Evolutionary conservation across 305 asterid genomes (phyloP).

Genomic region (Solanum hybrid): DNA sequence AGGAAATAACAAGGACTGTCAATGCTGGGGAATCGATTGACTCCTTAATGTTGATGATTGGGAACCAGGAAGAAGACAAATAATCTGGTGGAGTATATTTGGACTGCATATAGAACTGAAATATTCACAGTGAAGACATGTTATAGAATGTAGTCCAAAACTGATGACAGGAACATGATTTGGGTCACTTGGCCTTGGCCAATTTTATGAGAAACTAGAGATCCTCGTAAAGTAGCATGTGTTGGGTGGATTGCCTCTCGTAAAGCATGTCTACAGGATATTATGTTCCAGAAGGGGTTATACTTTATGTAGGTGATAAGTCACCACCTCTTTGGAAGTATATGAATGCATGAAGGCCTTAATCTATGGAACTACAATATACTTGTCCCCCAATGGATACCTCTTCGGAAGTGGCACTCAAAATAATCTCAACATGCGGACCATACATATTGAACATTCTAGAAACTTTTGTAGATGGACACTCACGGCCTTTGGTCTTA

Average conservation of each 20-base stretch:
- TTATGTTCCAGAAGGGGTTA: not conserved
- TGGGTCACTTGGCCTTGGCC: not conserved
- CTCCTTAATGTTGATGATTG: not conserved
- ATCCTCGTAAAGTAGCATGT: not conserved
- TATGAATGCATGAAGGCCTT: not conserved
- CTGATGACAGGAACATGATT: not conserved
- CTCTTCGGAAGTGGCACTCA: not conserved
- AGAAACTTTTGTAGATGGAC: not conserved
- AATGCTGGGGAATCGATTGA: not conserved
- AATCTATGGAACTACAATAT: not conserved
- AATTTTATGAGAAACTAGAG: not conserved
- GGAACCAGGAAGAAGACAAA: not conserved
- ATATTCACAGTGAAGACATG: not conserved
- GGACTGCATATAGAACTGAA: not conserved
- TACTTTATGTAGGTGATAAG: not conserved
- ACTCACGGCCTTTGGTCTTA: not conserved
- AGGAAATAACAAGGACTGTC: not conserved
- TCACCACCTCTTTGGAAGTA: not conserved
- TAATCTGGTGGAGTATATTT: not conserved
- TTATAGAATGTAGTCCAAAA: not conserved
- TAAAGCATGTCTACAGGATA: not conserved
- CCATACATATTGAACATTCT: not conserved
- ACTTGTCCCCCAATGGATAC: not conserved
- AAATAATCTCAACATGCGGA: not conserved
- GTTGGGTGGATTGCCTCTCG: not conserved